Base-by-base conservation (phyloP, 331 rosid genomes). In the Ulmus americana region DNA sequence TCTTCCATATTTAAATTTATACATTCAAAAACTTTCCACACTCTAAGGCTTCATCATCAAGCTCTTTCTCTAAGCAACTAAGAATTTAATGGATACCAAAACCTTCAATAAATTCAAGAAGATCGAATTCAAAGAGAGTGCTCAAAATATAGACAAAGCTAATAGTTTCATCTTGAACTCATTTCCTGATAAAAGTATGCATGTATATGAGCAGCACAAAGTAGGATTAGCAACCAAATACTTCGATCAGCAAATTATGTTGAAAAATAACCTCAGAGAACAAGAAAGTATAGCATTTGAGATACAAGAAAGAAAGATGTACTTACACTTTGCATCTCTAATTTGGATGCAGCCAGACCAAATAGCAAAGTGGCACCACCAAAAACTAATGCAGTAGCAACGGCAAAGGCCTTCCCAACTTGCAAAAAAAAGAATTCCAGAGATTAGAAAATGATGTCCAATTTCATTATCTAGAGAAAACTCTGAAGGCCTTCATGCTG, bases 331-430 rank as follows among this genome's bases (percentile, higher is more conserved):
- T 82, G 73, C 77, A 89, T 39, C 28, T 92, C 89, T 59, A 92
- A 78, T 77, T 79, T 86, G 63, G 95, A 92, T 52, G 76, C 73
- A 12, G 74, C 88, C 67, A 63, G 46, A 67, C 94, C 95, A 61
- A 89, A 67, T 47, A 86, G 66, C 55, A 92, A 61, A 67, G 95
- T 69, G 76, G 83, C 76, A 60, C 95, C 85, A 55, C 97, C 97
- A 69, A 88, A 88, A 22, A 86, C 79, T 59, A 86, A 2, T 70
- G 90, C 82, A 51, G 96, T 86, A 55, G 96, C 95, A 69, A 72
- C 55, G 52, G 85, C 89, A 61, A 88, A 92, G 38, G 96, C 96
- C 82, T 79, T 82, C 38, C 94, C 95, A 76, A 92, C 98, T 92
- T 60, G 60, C 74, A 66, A 70, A 70, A 57, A 57, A 46, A 68